Evolutionary conservation across 176 grass and related monocot genomes (phyloP).

Genomic region (Phoenix roebelenii): DNA sequence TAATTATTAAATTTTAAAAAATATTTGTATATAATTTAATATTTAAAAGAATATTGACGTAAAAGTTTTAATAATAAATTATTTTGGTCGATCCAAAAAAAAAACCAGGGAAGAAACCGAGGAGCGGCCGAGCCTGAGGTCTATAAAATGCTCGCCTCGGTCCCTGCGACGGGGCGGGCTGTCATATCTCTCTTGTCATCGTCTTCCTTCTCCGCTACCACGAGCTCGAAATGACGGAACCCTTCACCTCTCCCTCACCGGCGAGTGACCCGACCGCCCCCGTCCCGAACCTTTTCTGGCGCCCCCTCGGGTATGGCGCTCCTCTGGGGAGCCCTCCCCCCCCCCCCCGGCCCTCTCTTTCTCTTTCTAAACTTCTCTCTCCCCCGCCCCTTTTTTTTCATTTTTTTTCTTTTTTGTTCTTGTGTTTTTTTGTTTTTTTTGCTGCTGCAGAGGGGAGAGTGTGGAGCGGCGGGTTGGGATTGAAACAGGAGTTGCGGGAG

Average conservation of each 20-base stretch:
- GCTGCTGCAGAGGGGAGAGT: slow-evolving; percentile 24
- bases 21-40: too few species aligned
- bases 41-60: too few species aligned
- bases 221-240: slow-evolving; percentile 6
- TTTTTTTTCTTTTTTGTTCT: background rate
- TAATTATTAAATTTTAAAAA: too few species aligned
- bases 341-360: background rate
- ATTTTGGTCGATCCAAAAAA: too few species aligned
- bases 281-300: background rate
- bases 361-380: slow-evolving; percentile 18
- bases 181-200: background rate
- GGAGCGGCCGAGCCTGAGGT: background rate
- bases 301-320: background rate
- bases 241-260: background rate
- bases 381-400: slow-evolving; percentile 22
- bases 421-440: background rate
- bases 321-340: background rate
- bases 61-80: too few species aligned
- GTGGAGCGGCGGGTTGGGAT: slow-evolving; percentile 23
- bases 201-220: slow-evolving; percentile 1
- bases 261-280: background rate
- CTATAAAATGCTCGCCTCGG: slow-evolving; percentile 21
- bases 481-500: slow-evolving; percentile 8
- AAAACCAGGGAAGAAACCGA: too few species aligned
- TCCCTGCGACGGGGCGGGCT: slow-evolving; percentile 16